phyloP scores from a whole-genome alignment of 768 basidiomycete species.

The Floccularia luteovirens region DNA sequence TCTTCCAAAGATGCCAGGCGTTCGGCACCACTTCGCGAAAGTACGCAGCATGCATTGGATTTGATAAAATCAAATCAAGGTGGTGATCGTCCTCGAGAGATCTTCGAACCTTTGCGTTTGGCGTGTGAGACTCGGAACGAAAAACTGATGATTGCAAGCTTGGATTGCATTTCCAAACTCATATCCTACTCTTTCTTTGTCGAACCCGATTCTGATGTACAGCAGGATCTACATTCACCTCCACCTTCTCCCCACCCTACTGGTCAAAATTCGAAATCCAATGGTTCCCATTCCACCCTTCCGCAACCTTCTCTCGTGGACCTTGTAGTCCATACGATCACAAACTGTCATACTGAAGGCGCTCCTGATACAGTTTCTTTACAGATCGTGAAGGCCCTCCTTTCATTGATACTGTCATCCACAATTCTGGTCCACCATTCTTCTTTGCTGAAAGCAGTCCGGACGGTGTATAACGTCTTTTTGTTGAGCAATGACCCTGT shows the following conservation, averaged over 20 bases:
- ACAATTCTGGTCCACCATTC: slow-evolving; percentile 92
- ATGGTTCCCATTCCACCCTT: slow-evolving; percentile 37
- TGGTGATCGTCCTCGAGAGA: slow-evolving; percentile 72
- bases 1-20: slow-evolving; percentile 86
- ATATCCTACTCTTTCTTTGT: slow-evolving; percentile 96
- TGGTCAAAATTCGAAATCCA: slow-evolving; percentile 29
- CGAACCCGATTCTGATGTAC: slow-evolving; percentile 41
- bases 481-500: slow-evolving; percentile 83
- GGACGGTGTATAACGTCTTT: slow-evolving; percentile 98
- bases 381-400: slow-evolving; percentile 93
- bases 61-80: slow-evolving; percentile 72
- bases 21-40: slow-evolving; percentile 74
- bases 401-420: slow-evolving; percentile 82
- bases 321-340: slow-evolving; percentile 90
- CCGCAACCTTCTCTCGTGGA: slow-evolving; percentile 80
- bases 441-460: slow-evolving; percentile 88
- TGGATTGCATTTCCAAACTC: slow-evolving; percentile 97
- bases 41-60: slow-evolving; percentile 74
- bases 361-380: slow-evolving; percentile 89
- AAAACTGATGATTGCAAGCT: slow-evolving; percentile 90
- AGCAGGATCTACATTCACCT: slow-evolving; percentile 54
- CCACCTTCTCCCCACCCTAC: slow-evolving; percentile 62
- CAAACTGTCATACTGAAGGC: slow-evolving; percentile 81
- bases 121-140: slow-evolving; percentile 95
- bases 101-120: slow-evolving; percentile 92